Conservation (phyloP, 257 asterid genomes). For the Rauvolfia tetraphylla region DNA sequence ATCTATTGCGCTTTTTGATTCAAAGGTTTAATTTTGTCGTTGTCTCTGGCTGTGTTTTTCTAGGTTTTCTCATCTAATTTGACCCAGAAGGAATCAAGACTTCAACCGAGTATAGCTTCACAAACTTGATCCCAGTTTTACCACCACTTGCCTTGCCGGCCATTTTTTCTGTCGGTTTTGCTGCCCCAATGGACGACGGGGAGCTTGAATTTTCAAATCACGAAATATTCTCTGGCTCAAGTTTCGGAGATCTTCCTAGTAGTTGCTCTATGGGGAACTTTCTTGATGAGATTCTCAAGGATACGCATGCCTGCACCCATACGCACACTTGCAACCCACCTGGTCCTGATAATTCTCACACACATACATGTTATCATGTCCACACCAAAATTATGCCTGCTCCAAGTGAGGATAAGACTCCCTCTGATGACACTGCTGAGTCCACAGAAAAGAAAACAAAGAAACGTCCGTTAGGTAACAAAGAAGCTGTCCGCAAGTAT, state of each 20-base stretch:
- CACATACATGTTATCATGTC: slow-evolving; percentile 90
- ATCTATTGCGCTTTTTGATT: not conserved
- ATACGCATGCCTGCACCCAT: slow-evolving; percentile 65
- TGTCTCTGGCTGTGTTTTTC: not conserved
- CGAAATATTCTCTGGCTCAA: slow-evolving; percentile 34
- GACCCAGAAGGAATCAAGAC: slow-evolving; percentile 3
- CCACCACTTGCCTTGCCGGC: not conserved
- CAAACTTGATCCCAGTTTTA: no score
- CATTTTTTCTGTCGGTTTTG: not conserved
- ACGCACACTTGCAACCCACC: slow-evolving; percentile 95
- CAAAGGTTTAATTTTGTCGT: not conserved
- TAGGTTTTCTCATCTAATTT: slow-evolving; percentile 16
- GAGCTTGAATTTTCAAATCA: slow-evolving; percentile 42
- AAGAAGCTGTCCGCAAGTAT: slow-evolving; percentile 97
- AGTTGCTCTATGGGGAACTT: slow-evolving; percentile 41
- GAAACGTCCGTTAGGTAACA: slow-evolving; percentile 80
- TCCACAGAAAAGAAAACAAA: slow-evolving; percentile 61
- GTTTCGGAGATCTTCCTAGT: slow-evolving; percentile 39
- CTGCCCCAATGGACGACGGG: slow-evolving; percentile 35
- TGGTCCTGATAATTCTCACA: slow-evolving; percentile 75
- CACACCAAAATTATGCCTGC: slow-evolving; percentile 87
- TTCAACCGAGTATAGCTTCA: not conserved
- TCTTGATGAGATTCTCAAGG: slow-evolving; percentile 39
- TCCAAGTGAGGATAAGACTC: slow-evolving; percentile 48
- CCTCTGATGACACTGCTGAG: slow-evolving; percentile 90